phyloP scores from a whole-genome alignment of 2,329 filamentous ascomycete species.

The Neoarthrinium moseri region DNA sequence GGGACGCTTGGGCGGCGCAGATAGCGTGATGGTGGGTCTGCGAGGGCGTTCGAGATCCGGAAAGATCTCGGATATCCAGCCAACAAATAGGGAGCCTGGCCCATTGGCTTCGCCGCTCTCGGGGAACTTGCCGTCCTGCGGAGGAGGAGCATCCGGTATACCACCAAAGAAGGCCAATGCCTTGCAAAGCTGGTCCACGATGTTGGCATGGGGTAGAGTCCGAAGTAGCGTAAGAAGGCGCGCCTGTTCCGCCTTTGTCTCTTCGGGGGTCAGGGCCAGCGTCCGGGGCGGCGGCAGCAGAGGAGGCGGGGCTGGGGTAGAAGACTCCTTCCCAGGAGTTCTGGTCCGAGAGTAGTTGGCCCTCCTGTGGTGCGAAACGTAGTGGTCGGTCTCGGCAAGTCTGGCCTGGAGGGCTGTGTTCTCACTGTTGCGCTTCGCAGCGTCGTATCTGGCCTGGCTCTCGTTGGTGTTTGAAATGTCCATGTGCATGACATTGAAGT shows the following conservation, averaged over 20 bases:
- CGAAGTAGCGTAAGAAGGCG: conserved; percentile 57
- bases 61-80: conserved; percentile 65
- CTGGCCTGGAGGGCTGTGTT: conserved; percentile 58
- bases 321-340: conserved; percentile 25
- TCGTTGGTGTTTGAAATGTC: conserved; percentile 43
- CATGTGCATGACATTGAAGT: conserved; percentile 65
- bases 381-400: conserved; percentile 52
- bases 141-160: conserved; percentile 53
- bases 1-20: conserved; percentile 36
- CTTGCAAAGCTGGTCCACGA: conserved; percentile 63
- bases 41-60: conserved; percentile 38
- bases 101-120: conserved; percentile 56
- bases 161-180: conserved; percentile 64
- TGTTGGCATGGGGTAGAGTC: conserved; percentile 51
- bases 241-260: conserved; percentile 59
- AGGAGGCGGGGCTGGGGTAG: conserved; percentile 8
- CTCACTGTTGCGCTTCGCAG: conserved; percentile 62
- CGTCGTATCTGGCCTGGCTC: conserved; percentile 48
- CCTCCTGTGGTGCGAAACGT: conserved; percentile 48
- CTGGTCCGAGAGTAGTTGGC: conserved; percentile 30
- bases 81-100: conserved; percentile 55
- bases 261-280: conserved; percentile 36
- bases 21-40: conserved; percentile 18
- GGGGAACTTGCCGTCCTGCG: conserved; percentile 50
- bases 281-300: neutral